phyloP scores from a whole-genome alignment of 495 filamentous ascomycete genomes.

The Podospora australis region DNA sequence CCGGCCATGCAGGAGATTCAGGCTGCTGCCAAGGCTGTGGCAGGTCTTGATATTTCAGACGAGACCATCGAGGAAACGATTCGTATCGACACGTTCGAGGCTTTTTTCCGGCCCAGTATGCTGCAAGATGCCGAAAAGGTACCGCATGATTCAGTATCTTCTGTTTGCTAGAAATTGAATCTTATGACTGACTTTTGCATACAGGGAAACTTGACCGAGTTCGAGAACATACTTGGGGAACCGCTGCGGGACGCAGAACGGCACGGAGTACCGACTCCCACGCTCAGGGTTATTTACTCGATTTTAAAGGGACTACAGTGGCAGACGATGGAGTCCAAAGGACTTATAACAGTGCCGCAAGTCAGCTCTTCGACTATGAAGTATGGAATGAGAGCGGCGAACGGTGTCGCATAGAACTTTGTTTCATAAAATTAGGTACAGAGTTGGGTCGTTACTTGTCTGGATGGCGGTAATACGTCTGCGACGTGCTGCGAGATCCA shows the following conservation, averaged over 20 bases:
- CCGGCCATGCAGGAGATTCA: slow-evolving; percentile 21
- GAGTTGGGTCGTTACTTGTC: too few species aligned
- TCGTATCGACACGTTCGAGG: slow-evolving; percentile 30
- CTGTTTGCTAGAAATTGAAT: background rate
- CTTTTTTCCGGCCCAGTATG: slow-evolving; percentile 43
- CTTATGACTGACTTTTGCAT: background rate
- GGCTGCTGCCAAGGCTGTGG: slow-evolving; percentile 10
- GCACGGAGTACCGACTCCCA: slow-evolving; percentile 40
- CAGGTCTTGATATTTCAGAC: slow-evolving; percentile 28
- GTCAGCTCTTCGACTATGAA: slow-evolving; percentile 2
- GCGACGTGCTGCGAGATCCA: too few species aligned
- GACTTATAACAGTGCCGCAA: slow-evolving; percentile 10
- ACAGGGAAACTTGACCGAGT: slow-evolving; percentile 45
- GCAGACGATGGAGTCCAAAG: slow-evolving; percentile 31
- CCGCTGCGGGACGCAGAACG: slow-evolving; percentile 42
- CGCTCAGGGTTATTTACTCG: slow-evolving; percentile 36
- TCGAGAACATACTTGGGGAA: slow-evolving; percentile 49
- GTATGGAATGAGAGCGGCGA: slow-evolving; percentile 2
- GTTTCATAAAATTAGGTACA: too few species aligned
- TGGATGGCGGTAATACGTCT: too few species aligned
- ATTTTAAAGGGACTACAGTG: slow-evolving; percentile 39
- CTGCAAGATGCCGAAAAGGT: slow-evolving; percentile 36
- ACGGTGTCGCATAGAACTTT: background rate
- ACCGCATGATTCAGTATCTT: background rate
- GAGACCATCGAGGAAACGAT: slow-evolving; percentile 32